Percentiles rank a stretch among this genome's conserved stretches.
Conservation (phyloP, 805 yeast species). For the Nakazawaea ishiwadae region DNA sequence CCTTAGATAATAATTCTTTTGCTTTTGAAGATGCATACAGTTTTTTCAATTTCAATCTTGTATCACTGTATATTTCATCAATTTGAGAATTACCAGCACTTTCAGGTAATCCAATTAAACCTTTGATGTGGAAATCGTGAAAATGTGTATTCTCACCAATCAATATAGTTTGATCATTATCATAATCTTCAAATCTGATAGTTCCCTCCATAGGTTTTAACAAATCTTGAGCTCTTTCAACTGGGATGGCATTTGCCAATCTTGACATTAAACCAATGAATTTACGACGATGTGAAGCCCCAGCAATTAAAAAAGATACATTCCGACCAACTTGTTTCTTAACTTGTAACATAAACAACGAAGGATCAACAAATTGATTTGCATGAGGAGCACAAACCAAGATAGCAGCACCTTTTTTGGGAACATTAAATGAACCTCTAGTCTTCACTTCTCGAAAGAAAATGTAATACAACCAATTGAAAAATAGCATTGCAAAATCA, state of each 20-base stretch:
- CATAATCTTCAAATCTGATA: constrained; percentile 38
- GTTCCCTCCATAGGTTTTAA: constrained; percentile 53
- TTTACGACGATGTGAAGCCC: constrained; percentile 59
- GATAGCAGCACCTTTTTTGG: constrained; percentile 74
- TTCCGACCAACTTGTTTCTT: constrained; percentile 61
- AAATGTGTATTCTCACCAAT: constrained; percentile 68
- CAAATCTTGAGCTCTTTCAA: constrained; percentile 85
- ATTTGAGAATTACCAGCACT: constrained; percentile 74
- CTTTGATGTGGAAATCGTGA: constrained; percentile 60
- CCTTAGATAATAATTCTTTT: constrained; percentile 39
- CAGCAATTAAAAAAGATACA: constrained; percentile 82
- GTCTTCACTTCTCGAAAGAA: constrained; percentile 89
- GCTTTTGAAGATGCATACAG: constrained; percentile 59
- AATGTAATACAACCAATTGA: constrained; percentile 30
- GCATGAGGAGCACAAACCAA: constrained; percentile 98
- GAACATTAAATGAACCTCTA: constrained; percentile 75
- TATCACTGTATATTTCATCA: constrained; percentile 63
- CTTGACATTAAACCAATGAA: constrained; percentile 74
- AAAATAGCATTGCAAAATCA: constrained; percentile 12
- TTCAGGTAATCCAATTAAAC: constrained; percentile 74
- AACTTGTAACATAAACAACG: constrained; percentile 72
- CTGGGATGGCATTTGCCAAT: constrained; percentile 82
- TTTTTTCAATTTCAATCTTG: constrained; percentile 58
- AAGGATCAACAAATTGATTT: constrained; percentile 71
- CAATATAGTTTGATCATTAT: constrained; percentile 48